These are phyloP conservation scores for Pseudocercospora pini-densiflorae DNA, from an alignment of 2,329 filamentous ascomycete genomes.

Conservation along the genomic window DNA sequence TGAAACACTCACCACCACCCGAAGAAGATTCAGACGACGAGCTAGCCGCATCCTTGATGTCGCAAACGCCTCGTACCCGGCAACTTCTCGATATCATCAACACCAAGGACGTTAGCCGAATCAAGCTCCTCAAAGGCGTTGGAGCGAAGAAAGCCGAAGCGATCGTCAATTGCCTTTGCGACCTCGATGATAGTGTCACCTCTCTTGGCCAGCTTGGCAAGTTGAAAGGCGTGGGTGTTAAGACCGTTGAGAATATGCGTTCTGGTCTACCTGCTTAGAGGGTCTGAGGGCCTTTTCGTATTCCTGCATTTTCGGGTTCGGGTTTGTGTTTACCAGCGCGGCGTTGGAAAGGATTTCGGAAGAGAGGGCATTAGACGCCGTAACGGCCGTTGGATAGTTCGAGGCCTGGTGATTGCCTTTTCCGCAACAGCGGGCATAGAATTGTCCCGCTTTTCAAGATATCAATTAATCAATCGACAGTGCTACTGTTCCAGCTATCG, in stretches of 20 bases:
- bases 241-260: slow-evolving; percentile 58
- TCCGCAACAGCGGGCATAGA: background rate
- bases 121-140: slow-evolving; percentile 70
- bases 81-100: slow-evolving; percentile 73
- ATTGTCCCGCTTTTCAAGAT: background rate
- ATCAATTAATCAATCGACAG: background rate
- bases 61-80: slow-evolving; percentile 61
- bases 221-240: slow-evolving; percentile 54
- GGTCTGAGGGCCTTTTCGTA: background rate
- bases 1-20: slow-evolving; percentile 25
- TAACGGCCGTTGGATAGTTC: background rate
- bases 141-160: slow-evolving; percentile 71
- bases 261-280: slow-evolving; percentile 36
- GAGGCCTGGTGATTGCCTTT: background rate
- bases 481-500: background rate
- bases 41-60: slow-evolving; percentile 29
- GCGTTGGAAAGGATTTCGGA: background rate
- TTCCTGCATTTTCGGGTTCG: background rate
- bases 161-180: slow-evolving; percentile 54
- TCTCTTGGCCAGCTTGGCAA: slow-evolving; percentile 50
- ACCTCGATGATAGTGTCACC: slow-evolving; percentile 47
- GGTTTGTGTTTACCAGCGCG: background rate
- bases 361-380: background rate
- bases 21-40: slow-evolving; percentile 40
- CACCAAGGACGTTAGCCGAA: slow-evolving; percentile 68